phyloP scores from a whole-genome alignment of 805 yeast genomes.

The Sugiyamaella boreocaroliniensis region DNA sequence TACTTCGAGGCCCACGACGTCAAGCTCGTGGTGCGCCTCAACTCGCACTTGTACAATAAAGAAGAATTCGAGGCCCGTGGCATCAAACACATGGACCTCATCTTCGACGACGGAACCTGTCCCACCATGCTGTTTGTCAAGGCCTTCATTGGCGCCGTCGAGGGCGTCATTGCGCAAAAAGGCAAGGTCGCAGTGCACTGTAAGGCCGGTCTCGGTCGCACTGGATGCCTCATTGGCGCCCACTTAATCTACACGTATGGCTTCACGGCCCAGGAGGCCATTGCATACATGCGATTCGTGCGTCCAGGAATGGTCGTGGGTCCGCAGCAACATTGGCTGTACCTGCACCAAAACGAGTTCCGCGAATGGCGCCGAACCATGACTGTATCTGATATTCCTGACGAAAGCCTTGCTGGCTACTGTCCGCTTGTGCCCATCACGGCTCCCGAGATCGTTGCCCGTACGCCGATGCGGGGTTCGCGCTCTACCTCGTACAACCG shows the following conservation, averaged over 20 bases:
- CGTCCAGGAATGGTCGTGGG: constrained; percentile 99
- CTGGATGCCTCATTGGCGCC: constrained; percentile 97
- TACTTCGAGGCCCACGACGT: constrained; percentile 71
- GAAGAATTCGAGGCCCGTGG: constrained; percentile 74
- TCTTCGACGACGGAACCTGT: constrained; percentile 97
- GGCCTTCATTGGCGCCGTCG: constrained; percentile 91
- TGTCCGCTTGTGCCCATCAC: constrained; percentile 29
- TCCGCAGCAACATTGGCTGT: constrained; percentile 98
- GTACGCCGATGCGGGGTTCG: constrained; percentile 2
- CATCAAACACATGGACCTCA: constrained; percentile 88
- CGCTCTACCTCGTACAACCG: not conserved
- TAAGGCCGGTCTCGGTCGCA: constrained; percentile 96
- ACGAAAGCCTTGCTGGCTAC: constrained; percentile 32
- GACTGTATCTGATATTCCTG: constrained; percentile 65
- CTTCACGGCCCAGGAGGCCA: constrained; percentile 94
- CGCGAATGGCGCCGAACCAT: constrained; percentile 93
- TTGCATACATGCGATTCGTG: constrained; percentile 91
- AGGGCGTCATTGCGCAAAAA: constrained; percentile 73
- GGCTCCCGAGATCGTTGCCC: constrained; percentile 16
- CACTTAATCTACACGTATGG: constrained; percentile 94
- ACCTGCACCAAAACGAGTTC: constrained; percentile 90
- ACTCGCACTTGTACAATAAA: constrained; percentile 85
- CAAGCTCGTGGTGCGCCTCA: constrained; percentile 82
- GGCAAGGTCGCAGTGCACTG: constrained; percentile 99
- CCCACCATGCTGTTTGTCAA: constrained; percentile 92